phyloP scores from a whole-genome alignment of 192 early-diverging fungal genomes.

The Chytriomyces hyalinus region DNA sequence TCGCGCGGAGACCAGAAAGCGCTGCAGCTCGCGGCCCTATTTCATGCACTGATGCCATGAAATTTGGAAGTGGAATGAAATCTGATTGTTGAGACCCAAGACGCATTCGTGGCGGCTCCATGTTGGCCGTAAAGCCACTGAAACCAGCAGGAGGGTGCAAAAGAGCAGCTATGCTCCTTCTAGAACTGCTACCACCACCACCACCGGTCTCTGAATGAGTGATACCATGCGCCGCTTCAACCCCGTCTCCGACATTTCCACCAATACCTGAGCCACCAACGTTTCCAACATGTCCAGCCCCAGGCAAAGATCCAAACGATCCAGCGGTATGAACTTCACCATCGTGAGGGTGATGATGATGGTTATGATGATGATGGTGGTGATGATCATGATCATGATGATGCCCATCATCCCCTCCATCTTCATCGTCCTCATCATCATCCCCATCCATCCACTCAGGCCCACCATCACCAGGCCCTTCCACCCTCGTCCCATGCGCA shows the following conservation, averaged over 20 bases:
- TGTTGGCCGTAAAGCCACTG: too few relatives aligned
- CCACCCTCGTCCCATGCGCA: slow-evolving; percentile 44
- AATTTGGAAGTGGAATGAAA: too few relatives aligned
- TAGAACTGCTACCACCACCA: too few relatives aligned
- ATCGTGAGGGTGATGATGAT: neutral
- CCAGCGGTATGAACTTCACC: neutral
- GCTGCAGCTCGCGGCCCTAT: too few relatives aligned
- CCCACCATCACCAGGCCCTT: slow-evolving; percentile 46
- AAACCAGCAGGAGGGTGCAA: too few relatives aligned
- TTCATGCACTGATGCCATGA: too few relatives aligned
- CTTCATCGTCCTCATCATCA: slow-evolving; percentile 37
- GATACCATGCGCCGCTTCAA: neutral
- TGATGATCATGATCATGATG: neutral
- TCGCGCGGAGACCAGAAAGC: neutral
- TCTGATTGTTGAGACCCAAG: too few relatives aligned
- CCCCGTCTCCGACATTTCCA: neutral
- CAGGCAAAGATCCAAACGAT: neutral
- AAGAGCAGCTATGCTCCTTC: too few relatives aligned
- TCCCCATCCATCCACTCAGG: slow-evolving; percentile 17
- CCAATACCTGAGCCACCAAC: neutral
- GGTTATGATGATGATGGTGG: neutral
- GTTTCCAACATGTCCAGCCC: neutral
- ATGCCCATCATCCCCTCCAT: slow-evolving; percentile 21
- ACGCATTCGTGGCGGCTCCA: too few relatives aligned
- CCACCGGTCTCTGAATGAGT: too few relatives aligned